A percentile compares a stretch with the other conserved stretches of the same genome.
Evolutionary conservation across 179 eudicot species (phyloP).

Genomic region (Monotropa hypopitys): DNA sequence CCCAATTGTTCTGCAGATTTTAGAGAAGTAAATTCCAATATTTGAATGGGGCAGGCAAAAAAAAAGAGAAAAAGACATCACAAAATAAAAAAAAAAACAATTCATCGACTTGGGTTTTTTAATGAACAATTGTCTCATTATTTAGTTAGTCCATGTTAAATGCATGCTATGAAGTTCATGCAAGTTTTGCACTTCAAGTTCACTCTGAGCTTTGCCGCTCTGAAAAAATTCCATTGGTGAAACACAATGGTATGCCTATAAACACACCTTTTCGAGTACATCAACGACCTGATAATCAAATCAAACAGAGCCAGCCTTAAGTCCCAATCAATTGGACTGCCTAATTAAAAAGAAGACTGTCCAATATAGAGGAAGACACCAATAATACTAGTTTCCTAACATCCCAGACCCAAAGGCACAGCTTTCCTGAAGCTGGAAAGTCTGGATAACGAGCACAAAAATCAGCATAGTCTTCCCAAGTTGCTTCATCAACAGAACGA

Average conservation of each 20-base stretch:
- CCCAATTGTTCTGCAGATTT: background rate
- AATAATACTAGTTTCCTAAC: no score
- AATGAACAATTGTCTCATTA: no score
- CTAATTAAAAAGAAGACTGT: no score
- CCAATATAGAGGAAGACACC: no score
- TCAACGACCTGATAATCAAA: background rate
- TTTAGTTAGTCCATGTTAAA: background rate
- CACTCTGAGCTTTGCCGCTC: background rate
- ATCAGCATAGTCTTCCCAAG: no score
- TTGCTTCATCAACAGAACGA: no score
- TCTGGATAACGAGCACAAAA: no score
- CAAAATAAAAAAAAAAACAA: background rate
- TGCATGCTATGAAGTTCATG: background rate
- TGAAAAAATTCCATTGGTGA: background rate
- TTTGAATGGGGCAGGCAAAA: background rate
- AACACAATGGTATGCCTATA: background rate
- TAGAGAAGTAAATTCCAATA: conserved; percentile 1
- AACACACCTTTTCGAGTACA: background rate
- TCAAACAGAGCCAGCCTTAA: no score
- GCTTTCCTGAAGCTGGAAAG: no score
- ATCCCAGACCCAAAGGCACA: no score
- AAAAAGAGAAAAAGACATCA: background rate
- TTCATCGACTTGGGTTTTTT: no score
- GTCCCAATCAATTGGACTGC: no score
- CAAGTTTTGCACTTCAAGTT: background rate